Conservation (phyloP, 1,284 basidiomycete species). For the Thelephora terrestris region DNA sequence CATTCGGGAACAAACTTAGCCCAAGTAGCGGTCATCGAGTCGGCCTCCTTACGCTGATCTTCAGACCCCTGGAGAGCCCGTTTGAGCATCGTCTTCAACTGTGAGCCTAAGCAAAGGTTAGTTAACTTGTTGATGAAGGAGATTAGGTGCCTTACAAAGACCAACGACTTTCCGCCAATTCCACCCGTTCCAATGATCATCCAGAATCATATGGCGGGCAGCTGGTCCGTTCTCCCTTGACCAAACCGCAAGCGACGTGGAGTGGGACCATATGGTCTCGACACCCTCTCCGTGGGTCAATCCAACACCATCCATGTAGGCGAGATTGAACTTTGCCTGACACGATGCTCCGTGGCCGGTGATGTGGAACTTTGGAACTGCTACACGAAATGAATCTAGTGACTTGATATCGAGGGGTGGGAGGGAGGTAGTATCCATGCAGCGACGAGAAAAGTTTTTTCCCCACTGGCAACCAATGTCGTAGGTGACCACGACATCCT, state of each 20-base stretch:
- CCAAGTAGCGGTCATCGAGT: background rate
- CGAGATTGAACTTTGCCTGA: slow-evolving; percentile 13
- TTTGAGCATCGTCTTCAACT: background rate
- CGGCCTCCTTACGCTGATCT: background rate
- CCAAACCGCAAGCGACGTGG: background rate
- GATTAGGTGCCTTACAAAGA: slow-evolving; percentile 1
- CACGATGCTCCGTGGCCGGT: slow-evolving; percentile 9
- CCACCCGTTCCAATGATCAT: slow-evolving; percentile 9
- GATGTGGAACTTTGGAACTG: slow-evolving; percentile 15
- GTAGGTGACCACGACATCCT: slow-evolving; percentile 18
- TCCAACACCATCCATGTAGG: slow-evolving; percentile 7
- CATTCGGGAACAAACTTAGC: background rate
- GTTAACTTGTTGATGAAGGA: background rate
- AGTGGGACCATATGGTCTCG: slow-evolving; percentile 12
- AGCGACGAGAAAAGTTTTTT: slow-evolving; percentile 12
- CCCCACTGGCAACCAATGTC: slow-evolving; percentile 28
- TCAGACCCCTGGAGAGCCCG: background rate
- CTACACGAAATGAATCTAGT: slow-evolving; percentile 1
- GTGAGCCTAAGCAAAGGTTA: background rate
- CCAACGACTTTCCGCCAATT: slow-evolving; percentile 10
- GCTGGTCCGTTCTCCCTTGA: slow-evolving; percentile 10
- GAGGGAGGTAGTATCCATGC: slow-evolving; percentile 6
- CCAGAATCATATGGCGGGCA: slow-evolving; percentile 8
- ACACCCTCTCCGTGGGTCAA: slow-evolving; percentile 14
- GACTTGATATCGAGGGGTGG: slow-evolving; percentile 11